These are phyloP conservation scores for Coemansia sp. DNA, from an alignment of 192 early-diverging fungal genomes.

Conservation along the genomic window DNA sequence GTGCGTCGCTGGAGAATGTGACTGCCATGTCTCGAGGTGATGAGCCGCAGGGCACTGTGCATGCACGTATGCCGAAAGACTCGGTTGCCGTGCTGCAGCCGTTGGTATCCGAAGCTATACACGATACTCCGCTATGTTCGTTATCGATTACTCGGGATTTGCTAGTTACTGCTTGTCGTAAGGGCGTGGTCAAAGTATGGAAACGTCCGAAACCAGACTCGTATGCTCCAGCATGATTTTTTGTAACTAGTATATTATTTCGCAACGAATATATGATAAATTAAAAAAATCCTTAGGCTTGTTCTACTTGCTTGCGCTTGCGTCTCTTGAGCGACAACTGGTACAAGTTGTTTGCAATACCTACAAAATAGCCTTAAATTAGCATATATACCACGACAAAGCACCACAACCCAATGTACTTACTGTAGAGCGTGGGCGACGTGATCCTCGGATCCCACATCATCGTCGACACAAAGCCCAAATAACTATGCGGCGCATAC, in stretches of 20 bases:
- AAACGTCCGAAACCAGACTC: constrained; percentile 49
- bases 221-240: too few relatives aligned
- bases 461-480: constrained; percentile 30
- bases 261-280: too few relatives aligned
- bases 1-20: too few relatives aligned
- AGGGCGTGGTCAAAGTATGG: constrained; percentile 75
- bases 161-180: constrained; percentile 70
- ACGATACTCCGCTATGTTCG: constrained; percentile 59
- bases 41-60: constrained; percentile 8
- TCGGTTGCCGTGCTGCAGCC: constrained; percentile 71
- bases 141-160: constrained; percentile 68
- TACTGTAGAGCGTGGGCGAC: constrained; percentile 44
- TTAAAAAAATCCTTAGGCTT: too few relatives aligned
- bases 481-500: constrained; percentile 46
- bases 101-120: constrained; percentile 61
- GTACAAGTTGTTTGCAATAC: constrained; percentile 48
- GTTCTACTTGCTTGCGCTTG: constrained; percentile 2
- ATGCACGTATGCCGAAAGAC: constrained; percentile 20
- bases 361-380: constrained; percentile 13
- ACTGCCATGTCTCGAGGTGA: too few relatives aligned
- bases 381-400: neutral
- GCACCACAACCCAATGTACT: constrained; percentile 2
- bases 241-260: too few relatives aligned
- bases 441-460: constrained; percentile 47
- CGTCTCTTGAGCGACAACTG: constrained; percentile 37